A percentile compares a stretch with the other conserved stretches of the same genome.
Conservation (phyloP, 352 stramenopile genomes). For the Globisporangium paddicum region DNA sequence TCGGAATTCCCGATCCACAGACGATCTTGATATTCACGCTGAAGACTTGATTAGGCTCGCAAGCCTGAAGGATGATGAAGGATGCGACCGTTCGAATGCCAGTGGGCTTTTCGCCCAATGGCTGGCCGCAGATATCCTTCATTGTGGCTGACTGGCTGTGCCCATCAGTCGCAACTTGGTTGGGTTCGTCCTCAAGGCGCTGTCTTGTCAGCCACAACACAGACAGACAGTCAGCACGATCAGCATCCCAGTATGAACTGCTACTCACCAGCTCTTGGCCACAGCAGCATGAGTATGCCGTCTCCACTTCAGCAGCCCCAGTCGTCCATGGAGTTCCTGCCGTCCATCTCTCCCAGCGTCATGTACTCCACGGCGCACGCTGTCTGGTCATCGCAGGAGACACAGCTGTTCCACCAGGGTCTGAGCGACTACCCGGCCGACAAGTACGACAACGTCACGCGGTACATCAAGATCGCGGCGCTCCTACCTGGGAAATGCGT, state of each 20-base stretch:
- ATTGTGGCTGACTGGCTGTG: neutral
- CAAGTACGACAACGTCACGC: conserved; percentile 74
- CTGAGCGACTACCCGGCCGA: conserved; percentile 51
- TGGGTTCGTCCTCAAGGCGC: neutral
- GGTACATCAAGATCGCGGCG: conserved; percentile 79
- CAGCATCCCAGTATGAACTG: conserved; percentile 4
- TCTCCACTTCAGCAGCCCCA: conserved; percentile 2
- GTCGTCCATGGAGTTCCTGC: conserved; percentile 17
- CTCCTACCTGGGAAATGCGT: conserved; percentile 64
- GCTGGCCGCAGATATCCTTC: neutral
- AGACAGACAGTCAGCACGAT: neutral
- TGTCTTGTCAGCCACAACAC: neutral
- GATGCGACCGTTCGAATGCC: neutral
- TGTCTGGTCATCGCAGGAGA: conserved; percentile 53
- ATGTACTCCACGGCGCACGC: conserved; percentile 60
- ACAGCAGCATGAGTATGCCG: conserved; percentile 10
- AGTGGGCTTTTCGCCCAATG: neutral
- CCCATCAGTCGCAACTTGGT: conserved; percentile 1
- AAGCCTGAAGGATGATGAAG: neutral
- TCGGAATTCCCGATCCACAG: neutral
- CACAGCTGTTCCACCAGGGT: conserved; percentile 55
- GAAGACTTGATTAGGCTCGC: neutral
- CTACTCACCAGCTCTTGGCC: conserved; percentile 6
- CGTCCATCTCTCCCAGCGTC: conserved; percentile 52
- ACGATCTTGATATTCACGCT: neutral